Conservation (phyloP, 202 grass and related monocot species). For the Sporobolus alterniflorus region DNA sequence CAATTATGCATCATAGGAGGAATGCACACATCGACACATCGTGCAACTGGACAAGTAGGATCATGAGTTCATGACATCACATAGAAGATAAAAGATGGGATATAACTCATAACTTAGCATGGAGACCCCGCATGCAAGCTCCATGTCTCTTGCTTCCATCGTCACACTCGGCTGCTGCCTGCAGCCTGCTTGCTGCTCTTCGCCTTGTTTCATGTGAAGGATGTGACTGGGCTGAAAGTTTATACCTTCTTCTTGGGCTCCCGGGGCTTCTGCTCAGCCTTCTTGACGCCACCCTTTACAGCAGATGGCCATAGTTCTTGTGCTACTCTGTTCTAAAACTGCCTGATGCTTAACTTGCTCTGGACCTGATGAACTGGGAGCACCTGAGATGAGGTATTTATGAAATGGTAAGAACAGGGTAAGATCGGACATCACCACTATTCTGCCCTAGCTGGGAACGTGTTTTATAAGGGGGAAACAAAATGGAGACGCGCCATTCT, state of each 20-base stretch:
- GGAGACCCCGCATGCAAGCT: neutral
- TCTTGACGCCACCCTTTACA: conserved; percentile 73
- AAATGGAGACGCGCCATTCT: no score
- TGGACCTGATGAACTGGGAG: conserved; percentile 35
- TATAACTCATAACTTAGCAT: no score
- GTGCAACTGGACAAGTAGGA: neutral
- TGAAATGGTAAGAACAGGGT: no score
- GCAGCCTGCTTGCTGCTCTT: conserved; percentile 63
- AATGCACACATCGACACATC: conserved; percentile 7
- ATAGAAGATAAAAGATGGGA: no score
- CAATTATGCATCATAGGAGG: conserved; percentile 18
- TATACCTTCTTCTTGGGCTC: conserved; percentile 92
- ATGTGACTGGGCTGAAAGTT: neutral
- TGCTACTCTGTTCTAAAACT: conserved; percentile 22
- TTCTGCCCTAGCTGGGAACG: no score
- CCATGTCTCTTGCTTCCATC: conserved; percentile 3
- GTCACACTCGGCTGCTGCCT: conserved; percentile 51
- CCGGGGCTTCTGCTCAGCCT: conserved; percentile 72
- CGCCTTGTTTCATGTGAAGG: conserved; percentile 36
- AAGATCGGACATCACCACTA: no score
- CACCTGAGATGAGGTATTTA: conserved; percentile 59
- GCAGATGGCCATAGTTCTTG: conserved; percentile 62
- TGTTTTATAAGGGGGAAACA: no score
- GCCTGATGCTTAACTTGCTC: conserved; percentile 37
- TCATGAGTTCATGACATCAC: conserved; percentile 18